Evolutionary conservation across 805 yeast genomes (phyloP).

Genomic region (Ogataea polymorpha): DNA sequence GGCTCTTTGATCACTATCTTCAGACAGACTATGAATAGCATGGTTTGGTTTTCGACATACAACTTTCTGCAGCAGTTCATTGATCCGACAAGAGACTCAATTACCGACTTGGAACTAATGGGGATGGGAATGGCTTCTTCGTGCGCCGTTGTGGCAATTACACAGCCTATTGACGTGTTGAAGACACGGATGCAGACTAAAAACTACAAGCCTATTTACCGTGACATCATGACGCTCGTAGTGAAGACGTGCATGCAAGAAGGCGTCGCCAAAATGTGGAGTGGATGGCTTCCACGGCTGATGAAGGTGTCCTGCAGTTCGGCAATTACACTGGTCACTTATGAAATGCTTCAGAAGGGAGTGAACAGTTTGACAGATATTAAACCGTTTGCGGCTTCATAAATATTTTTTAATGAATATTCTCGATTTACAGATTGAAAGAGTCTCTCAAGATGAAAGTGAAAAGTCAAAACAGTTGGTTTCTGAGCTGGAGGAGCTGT

Average conservation of each 20-base stretch:
- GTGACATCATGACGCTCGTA: conserved; percentile 58
- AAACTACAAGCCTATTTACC: conserved; percentile 55
- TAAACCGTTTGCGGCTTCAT: conserved; percentile 30
- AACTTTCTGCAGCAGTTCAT: conserved; percentile 70
- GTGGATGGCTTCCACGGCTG: conserved; percentile 64
- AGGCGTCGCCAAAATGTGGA: conserved; percentile 47
- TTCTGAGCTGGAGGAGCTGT: conserved; percentile 10
- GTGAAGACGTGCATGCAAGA: conserved; percentile 47
- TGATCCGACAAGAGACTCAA: conserved; percentile 49
- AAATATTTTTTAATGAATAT: conserved; percentile 4
- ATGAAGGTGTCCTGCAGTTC: conserved; percentile 70
- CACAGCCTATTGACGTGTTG: conserved; percentile 87
- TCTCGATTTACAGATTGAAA: background rate
- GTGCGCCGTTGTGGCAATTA: conserved; percentile 65
- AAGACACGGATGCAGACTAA: conserved; percentile 85
- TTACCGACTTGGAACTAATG: conserved; percentile 35
- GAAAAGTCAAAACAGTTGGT: conserved; percentile 13
- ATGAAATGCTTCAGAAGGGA: conserved; percentile 53
- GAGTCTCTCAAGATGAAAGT: background rate
- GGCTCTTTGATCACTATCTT: conserved; percentile 81
- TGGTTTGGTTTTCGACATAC: conserved; percentile 81
- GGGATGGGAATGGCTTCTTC: conserved; percentile 62
- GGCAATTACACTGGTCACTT: conserved; percentile 62
- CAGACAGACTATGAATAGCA: conserved; percentile 75
- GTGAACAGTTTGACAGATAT: conserved; percentile 29